Conservation (phyloP, 352 stramenopile genomes). For the Pythium pyrilobum region DNA sequence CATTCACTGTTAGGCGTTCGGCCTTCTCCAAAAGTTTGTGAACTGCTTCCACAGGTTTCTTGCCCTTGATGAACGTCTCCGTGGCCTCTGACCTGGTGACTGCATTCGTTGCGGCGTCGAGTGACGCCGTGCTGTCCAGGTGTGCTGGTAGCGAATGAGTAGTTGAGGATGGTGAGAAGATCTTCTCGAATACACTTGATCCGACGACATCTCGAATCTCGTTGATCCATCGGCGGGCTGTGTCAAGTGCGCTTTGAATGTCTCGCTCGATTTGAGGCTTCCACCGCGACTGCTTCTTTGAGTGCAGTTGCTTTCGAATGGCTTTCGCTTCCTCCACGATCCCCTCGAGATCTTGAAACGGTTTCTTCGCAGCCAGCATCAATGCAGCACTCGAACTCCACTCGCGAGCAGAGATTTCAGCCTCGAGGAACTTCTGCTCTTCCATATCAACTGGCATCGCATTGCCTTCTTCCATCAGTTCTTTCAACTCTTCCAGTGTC, state of each 20-base stretch:
- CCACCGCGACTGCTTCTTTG: constrained; percentile 77
- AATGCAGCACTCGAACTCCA: constrained; percentile 55
- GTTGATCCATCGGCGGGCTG: constrained; percentile 66
- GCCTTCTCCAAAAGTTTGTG: constrained; percentile 65
- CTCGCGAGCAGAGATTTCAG: constrained; percentile 72
- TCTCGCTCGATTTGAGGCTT: constrained; percentile 80
- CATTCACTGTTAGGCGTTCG: constrained; percentile 51
- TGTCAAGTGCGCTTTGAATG: constrained; percentile 65
- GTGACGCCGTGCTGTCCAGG: not conserved
- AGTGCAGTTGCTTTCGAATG: constrained; percentile 65
- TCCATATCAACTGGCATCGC: constrained; percentile 89
- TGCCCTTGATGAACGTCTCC: constrained; percentile 31
- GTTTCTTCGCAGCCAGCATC: constrained; percentile 52
- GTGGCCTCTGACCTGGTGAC: constrained; percentile 8
- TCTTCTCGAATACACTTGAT: constrained; percentile 48
- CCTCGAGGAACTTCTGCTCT: constrained; percentile 72
- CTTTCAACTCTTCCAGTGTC: constrained; percentile 60
- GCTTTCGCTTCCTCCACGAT: constrained; percentile 53
- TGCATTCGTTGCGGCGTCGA: not conserved
- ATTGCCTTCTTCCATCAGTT: constrained; percentile 70
- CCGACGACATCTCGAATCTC: constrained; percentile 72
- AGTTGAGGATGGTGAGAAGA: constrained; percentile 30
- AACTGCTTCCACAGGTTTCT: constrained; percentile 65
- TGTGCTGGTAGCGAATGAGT: not conserved
- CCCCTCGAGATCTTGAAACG: constrained; percentile 62